A percentile compares a stretch with the other conserved stretches of the same genome.
Conservation (phyloP, 139 green algal species). For the Closterium sp. region DNA sequence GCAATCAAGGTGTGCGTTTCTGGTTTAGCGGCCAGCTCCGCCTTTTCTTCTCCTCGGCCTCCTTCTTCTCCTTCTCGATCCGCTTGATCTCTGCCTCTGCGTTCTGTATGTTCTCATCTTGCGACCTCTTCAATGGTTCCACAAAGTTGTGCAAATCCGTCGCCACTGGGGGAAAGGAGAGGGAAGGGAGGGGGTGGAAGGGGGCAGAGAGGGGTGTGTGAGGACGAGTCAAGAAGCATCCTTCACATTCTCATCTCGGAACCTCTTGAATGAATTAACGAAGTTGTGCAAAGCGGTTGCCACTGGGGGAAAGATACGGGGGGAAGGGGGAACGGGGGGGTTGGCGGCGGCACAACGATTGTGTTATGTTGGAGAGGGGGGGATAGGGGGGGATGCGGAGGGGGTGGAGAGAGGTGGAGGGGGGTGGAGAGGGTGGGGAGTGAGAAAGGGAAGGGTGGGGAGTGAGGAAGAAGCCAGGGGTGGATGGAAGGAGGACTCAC, state of each 20-base stretch:
- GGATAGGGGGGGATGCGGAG: background rate
- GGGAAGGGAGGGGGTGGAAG: no score
- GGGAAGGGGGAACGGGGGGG: no score
- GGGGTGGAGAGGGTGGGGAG: background rate
- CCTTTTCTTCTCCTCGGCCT: background rate
- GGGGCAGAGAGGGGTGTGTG: no score
- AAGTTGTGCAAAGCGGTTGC: slow-evolving; percentile 25
- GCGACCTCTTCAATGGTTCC: no score
- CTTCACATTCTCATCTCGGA: slow-evolving; percentile 20
- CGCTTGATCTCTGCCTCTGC: slow-evolving; percentile 35
- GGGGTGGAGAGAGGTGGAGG: background rate
- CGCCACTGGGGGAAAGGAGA: no score
- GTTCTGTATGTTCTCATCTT: no score
- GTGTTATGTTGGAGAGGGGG: no score
- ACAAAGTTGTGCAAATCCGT: no score
- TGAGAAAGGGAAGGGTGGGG: no score
- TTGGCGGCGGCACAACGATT: no score
- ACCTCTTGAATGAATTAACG: slow-evolving; percentile 28
- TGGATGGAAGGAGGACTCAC: slow-evolving; percentile 1
- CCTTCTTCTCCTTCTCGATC: slow-evolving; percentile 19
- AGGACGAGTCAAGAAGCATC: background rate
- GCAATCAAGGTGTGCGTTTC: no score
- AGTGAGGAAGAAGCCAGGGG: background rate
- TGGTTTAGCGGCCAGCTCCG: background rate
- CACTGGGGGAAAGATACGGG: no score